Evolutionary conservation across 352 stramenopile genomes (phyloP).

Genomic region (Phytophthora kernoviae): DNA sequence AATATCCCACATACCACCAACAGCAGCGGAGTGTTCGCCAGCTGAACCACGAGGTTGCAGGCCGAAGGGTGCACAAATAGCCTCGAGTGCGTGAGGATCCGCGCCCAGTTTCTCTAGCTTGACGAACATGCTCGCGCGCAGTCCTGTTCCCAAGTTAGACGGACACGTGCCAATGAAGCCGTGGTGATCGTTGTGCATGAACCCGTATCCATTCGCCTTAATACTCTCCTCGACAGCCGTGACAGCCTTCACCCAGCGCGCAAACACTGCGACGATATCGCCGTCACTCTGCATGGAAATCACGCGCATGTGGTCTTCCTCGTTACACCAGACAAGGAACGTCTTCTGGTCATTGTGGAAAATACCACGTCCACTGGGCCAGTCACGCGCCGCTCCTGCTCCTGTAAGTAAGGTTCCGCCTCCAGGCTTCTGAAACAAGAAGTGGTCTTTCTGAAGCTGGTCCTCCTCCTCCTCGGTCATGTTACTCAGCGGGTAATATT

Average conservation of each 20-base stretch:
- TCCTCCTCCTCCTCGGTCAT: slow-evolving; percentile 93
- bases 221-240: slow-evolving; percentile 77
- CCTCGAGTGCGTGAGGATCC: slow-evolving; percentile 71
- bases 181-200: slow-evolving; percentile 92
- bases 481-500: slow-evolving; percentile 87
- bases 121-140: slow-evolving; percentile 87
- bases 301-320: slow-evolving; percentile 92
- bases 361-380: slow-evolving; percentile 92
- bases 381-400: slow-evolving; percentile 91
- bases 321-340: slow-evolving; percentile 91
- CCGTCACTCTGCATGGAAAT: slow-evolving; percentile 91
- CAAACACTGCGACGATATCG: slow-evolving; percentile 92
- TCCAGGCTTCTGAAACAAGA: slow-evolving; percentile 94
- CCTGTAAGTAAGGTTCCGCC: slow-evolving; percentile 84
- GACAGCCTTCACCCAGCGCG: slow-evolving; percentile 83
- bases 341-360: slow-evolving; percentile 93
- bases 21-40: slow-evolving; percentile 82
- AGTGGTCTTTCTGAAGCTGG: slow-evolving; percentile 91
- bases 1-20: slow-evolving; percentile 92
- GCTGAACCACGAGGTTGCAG: slow-evolving; percentile 82
- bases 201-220: slow-evolving; percentile 78
- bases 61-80: slow-evolving; percentile 75
- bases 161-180: slow-evolving; percentile 88
- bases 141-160: slow-evolving; percentile 87
- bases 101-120: slow-evolving; percentile 81